Base-by-base conservation (phyloP, 1,284 basidiomycete species). In the Tausonia pullulans region DNA sequence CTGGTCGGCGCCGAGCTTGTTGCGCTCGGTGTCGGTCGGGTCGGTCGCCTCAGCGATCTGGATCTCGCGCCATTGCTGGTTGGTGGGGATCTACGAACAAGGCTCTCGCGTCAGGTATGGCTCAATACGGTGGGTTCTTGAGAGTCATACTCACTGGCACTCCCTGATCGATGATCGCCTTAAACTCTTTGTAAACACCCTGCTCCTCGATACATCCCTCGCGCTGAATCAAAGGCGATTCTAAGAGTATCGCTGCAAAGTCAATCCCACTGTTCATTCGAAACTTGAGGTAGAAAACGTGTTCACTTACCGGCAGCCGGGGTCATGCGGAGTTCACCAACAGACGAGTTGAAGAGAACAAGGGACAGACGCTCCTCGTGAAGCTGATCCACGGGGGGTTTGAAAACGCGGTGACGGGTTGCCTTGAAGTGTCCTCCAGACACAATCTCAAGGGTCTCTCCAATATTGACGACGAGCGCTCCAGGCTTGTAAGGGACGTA, bases 311-410 rank as follows among this genome's bases (percentile, higher is more conserved):
- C 68, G 10, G 54, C 60, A 14, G 70, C 71, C 9, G 72, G 72
- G 4, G 69, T 71, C 73, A 74, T 73, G 11, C 71, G 65, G 11
- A 74, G 55, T 57, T 78, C 71, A 14, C 76, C 76, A 55, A 76
- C 74, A 69, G 73, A 73, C 4, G 74, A 71, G 41, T 76, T 74
- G 71, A 78, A 78, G 67, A 73, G 77, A 41, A 78, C 77, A 9
- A 78, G 66, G 46, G 75, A 76, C 3, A 78, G 69, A 8, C 77
- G 69, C 45, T 74, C 72, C 64, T 73, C 71, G 61, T 76, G 70
- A 0, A 72, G 67, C 63, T 78, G 77, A 65, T 78, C 77, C 7
- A 66, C 70, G 11, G 77, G 77, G 0, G 77, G 77, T 9, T 74
- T 71, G 62, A 72, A 75, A 5, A 78, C 77, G 7, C 77, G 69